phyloP scores from a whole-genome alignment of 75 land plant species.

The Pinus taeda region DNA sequence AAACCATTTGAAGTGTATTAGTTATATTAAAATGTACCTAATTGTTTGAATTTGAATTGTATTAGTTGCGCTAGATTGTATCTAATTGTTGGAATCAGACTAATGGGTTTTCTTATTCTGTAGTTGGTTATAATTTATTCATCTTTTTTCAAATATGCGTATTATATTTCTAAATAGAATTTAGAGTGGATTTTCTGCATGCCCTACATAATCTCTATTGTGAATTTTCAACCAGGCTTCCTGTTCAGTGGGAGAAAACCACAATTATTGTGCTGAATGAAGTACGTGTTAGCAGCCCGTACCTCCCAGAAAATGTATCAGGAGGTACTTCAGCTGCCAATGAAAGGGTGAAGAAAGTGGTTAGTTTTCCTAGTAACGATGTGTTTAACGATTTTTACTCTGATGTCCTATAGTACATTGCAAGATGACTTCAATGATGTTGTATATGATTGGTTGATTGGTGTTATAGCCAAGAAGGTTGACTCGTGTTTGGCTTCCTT shows the following conservation, averaged over 20 bases:
- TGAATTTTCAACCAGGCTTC: conserved; percentile 59
- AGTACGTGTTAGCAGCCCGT: conserved; percentile 92
- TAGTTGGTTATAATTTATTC: background rate
- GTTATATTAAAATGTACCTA: no score
- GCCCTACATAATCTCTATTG: background rate
- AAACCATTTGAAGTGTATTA: no score
- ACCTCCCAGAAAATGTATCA: conserved; percentile 86
- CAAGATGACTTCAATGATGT: background rate
- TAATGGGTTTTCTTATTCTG: background rate
- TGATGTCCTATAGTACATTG: background rate
- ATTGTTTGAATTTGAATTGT: background rate
- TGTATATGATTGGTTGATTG: background rate
- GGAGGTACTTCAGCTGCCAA: conserved; percentile 96
- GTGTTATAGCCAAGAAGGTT: background rate
- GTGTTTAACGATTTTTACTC: background rate
- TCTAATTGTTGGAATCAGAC: background rate
- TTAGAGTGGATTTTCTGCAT: conserved; percentile 1
- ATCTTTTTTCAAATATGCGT: background rate
- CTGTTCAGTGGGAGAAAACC: conserved; percentile 96
- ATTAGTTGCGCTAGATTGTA: background rate
- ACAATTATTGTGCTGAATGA: conserved; percentile 91
- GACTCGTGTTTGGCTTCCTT: conserved; percentile 1
- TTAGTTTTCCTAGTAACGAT: conserved; percentile 27
- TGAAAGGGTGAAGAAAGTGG: conserved; percentile 98
- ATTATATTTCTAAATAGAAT: background rate